Percentiles rank a stretch among this genome's conserved stretches.
These are phyloP conservation scores for Fusarium sp. DNA, from an alignment of 2,329 filamentous ascomycete genomes.

Conservation along the genomic window DNA sequence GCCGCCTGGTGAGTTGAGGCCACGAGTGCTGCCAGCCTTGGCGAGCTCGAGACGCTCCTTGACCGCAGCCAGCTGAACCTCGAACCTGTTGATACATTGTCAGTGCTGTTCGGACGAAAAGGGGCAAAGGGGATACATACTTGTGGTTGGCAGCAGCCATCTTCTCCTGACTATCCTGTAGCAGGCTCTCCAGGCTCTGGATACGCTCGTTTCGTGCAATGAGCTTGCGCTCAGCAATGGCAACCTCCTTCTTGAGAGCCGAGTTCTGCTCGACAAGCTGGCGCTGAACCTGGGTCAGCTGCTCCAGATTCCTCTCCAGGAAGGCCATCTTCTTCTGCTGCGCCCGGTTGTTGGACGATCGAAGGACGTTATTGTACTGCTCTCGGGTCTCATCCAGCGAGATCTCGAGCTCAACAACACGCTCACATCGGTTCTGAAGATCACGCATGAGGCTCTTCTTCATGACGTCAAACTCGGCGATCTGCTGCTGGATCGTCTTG, in stretches of 20 bases:
- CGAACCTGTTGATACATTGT: constrained; percentile 74
- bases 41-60: constrained; percentile 97
- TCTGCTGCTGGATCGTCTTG: constrained; percentile 97
- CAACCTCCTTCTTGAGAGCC: constrained; percentile 97
- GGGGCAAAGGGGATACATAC: constrained; percentile 65
- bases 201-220: constrained; percentile 98
- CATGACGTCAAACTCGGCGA: constrained; percentile 98
- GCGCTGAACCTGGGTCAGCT: constrained; percentile 95
- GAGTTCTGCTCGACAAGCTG: constrained; percentile 99
- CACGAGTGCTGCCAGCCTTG: constrained; percentile 90
- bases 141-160: constrained; percentile 96
- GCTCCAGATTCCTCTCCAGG: constrained; percentile 96
- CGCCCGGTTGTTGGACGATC: constrained; percentile 95
- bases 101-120: constrained; percentile 36
- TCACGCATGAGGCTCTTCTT: constrained; percentile 99
- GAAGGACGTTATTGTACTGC: constrained; percentile 98
- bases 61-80: constrained; percentile 94
- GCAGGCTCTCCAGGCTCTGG: constrained; percentile 87
- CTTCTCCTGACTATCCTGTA: constrained; percentile 99
- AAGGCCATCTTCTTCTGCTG: constrained; percentile 99
- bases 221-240: constrained; percentile 96
- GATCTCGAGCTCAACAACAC: constrained; percentile 97
- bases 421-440: constrained; percentile 96
- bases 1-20: constrained; percentile 75
- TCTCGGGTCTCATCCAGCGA: constrained; percentile 96